Percentiles rank a stretch among this genome's conserved stretches.
Conservation (phyloP, 345 rosid genomes). For the Brassica incana region DNA sequence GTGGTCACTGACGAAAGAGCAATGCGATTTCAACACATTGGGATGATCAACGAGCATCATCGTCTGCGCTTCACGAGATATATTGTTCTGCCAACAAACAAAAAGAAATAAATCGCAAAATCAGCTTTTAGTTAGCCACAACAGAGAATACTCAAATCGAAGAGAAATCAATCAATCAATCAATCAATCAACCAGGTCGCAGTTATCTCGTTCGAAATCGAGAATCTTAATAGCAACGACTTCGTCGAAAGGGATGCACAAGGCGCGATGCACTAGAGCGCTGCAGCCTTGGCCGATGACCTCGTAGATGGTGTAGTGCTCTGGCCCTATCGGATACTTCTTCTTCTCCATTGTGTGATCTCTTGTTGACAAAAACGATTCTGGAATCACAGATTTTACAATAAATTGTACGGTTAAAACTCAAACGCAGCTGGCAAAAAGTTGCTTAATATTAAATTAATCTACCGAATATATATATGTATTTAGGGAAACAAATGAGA, state of each 20-base stretch:
- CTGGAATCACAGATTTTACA: not conserved
- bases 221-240: conserved; percentile 93
- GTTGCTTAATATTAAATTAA: not conserved
- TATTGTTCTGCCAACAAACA: conserved; percentile 50
- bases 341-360: conserved; percentile 63
- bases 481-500: conserved; percentile 11
- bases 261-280: conserved; percentile 82
- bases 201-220: conserved; percentile 89
- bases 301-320: conserved; percentile 67
- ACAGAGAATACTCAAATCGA: no score
- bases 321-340: conserved; percentile 87
- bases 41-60: conserved; percentile 95
- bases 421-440: conserved; percentile 28
- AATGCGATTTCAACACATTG: conserved; percentile 87
- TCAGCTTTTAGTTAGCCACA: not conserved
- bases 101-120: not conserved
- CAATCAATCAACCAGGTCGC: conserved; percentile 38
- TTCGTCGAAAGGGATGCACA: conserved; percentile 69
- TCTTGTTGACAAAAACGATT: not conserved
- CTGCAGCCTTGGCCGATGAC: conserved; percentile 93
- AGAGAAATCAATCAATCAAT: no score
- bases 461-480: not conserved
- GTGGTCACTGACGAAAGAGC: conserved; percentile 91
- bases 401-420: not conserved
- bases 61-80: conserved; percentile 92